phyloP scores from a whole-genome alignment of 2,329 filamentous ascomycete genomes.

The Aspergillus proliferans region DNA sequence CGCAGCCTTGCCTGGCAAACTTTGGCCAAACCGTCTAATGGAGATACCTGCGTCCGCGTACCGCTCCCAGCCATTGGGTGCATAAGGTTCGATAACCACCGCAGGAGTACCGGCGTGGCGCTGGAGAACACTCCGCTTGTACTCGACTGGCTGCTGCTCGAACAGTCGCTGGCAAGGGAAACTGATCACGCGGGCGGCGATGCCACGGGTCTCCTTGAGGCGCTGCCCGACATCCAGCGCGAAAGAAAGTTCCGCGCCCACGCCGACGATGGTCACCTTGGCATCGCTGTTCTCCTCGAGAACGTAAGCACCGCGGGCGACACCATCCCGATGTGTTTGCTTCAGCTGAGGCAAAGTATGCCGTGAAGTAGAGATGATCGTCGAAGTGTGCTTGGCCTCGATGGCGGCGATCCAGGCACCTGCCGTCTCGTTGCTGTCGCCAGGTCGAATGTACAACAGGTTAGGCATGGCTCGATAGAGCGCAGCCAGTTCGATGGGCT shows the following conservation, averaged over 20 bases:
- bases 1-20: constrained; percentile 15
- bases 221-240: constrained; percentile 39
- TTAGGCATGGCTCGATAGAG: constrained; percentile 60
- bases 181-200: constrained; percentile 43
- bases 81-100: constrained; percentile 47
- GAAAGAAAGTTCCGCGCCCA: constrained; percentile 47
- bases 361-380: constrained; percentile 41
- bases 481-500: constrained; percentile 53
- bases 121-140: constrained; percentile 39
- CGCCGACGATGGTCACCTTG: constrained; percentile 44
- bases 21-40: not conserved
- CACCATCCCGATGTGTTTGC: constrained; percentile 31
- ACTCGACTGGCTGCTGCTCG: constrained; percentile 41
- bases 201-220: constrained; percentile 31
- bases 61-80: constrained; percentile 48
- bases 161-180: constrained; percentile 49
- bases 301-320: constrained; percentile 39
- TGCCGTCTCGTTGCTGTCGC: constrained; percentile 51
- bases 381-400: constrained; percentile 32
- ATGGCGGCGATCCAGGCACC: constrained; percentile 41
- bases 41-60: constrained; percentile 37
- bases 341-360: constrained; percentile 37
- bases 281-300: constrained; percentile 31
- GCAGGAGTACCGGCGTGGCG: constrained; percentile 34
- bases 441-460: constrained; percentile 54